Percentiles rank a stretch among this genome's conserved stretches.
These are phyloP conservation scores for Boletus reticuloceps DNA, from an alignment of 768 basidiomycete species.

Conservation along the genomic window DNA sequence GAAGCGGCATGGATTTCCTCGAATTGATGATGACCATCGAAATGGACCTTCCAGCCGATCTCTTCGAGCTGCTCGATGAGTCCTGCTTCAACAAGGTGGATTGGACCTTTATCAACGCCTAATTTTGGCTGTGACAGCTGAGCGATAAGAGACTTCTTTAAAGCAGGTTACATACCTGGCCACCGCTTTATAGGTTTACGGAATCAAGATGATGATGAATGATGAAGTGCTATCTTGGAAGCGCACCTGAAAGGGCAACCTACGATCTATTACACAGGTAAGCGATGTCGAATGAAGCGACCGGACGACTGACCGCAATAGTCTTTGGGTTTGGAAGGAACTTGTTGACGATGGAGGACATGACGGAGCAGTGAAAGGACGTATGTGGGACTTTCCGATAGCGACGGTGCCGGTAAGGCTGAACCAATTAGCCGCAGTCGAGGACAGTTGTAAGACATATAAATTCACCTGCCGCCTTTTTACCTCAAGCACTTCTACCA, in stretches of 20 bases:
- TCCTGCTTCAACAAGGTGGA: constrained; percentile 85
- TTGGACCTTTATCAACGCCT: constrained; percentile 87
- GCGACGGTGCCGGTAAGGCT: no score
- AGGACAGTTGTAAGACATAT: constrained; percentile 1
- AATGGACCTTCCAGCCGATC: constrained; percentile 87
- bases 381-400: no score
- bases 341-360: constrained; percentile 26
- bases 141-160: constrained; percentile 11
- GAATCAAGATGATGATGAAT: not conserved
- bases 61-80: constrained; percentile 70
- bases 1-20: constrained; percentile 59
- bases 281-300: not conserved
- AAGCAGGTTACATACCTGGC: constrained; percentile 25
- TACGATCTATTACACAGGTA: constrained; percentile 60
- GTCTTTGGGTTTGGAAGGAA: constrained; percentile 62
- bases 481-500: constrained; percentile 14
- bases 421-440: no score
- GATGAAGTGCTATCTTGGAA: not conserved
- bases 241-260: constrained; percentile 94
- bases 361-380: not conserved
- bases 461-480: constrained; percentile 20
- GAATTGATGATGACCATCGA: constrained; percentile 89
- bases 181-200: constrained; percentile 24
- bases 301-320: constrained; percentile 62
- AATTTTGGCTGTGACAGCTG: constrained; percentile 52